phyloP scores from a whole-genome alignment of 2,329 filamentous ascomycete genomes.

The Colletotrichum costaricense region DNA sequence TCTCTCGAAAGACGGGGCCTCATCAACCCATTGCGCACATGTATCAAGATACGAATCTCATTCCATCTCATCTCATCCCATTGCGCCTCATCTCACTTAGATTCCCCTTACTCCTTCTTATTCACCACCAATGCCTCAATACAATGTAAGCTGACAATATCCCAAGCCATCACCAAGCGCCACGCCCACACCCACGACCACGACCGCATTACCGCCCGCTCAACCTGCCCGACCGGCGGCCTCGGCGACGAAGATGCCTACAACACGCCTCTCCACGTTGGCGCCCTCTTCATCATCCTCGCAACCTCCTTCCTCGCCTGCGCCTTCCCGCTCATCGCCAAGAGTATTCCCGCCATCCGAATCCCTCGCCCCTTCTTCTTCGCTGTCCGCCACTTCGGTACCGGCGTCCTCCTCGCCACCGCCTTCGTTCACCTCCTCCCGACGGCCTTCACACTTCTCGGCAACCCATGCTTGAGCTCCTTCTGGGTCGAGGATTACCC shows the following conservation, averaged over 20 bases:
- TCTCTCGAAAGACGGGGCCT: no score
- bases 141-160: not conserved
- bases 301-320: constrained; percentile 60
- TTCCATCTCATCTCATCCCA: not conserved
- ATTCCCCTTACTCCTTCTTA: not conserved
- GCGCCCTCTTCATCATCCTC: constrained; percentile 64
- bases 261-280: constrained; percentile 68
- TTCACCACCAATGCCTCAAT: not conserved
- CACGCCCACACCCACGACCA: not conserved
- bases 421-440: constrained; percentile 82
- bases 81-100: not conserved
- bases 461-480: constrained; percentile 74
- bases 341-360: constrained; percentile 61
- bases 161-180: constrained; percentile 13
- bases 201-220: constrained; percentile 14
- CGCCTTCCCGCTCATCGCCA: constrained; percentile 65
- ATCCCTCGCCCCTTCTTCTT: constrained; percentile 69
- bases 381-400: constrained; percentile 76
- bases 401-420: constrained; percentile 79
- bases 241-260: constrained; percentile 52
- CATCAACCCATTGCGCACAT: constrained; percentile 13
- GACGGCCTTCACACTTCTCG: constrained; percentile 72
- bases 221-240: constrained; percentile 43
- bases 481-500: constrained; percentile 82
- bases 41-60: not conserved